Base-by-base conservation (phyloP, 768 basidiomycete species). In the Suillus tomentosus region DNA sequence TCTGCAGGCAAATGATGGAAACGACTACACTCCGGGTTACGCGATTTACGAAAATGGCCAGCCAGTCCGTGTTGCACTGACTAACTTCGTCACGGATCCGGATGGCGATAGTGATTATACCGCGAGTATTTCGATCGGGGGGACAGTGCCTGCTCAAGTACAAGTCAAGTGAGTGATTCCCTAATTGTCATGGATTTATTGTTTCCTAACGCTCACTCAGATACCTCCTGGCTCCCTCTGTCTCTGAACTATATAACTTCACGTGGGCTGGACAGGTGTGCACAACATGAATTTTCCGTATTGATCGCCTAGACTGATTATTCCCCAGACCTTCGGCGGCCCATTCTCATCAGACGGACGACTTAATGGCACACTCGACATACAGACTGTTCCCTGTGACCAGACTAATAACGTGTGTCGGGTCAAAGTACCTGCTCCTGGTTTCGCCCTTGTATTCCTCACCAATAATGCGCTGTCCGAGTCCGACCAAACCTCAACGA, bases 191-290 rank as follows among this genome's bases (percentile, higher is more conserved):
- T 22, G 7, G 17, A 10, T 27, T 24, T 51, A 43, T 56, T 66
- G 0, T 15, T 19, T 15, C 48, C 11, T 61, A 36, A 13, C 14
- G 3, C 27, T n/a, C 31, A 13, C 22, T 47, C 54, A 86, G 87
- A 69, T 91, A 88, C 69, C 79, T 90, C 34, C 64, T 69, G 0
- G 88, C 90, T 0, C 70, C 78, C 0, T 83, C 83, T 1, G 86
- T 91, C 3, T 77, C 84, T 1, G 82, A 85, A 63, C 87, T 85
- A 70, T 80, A 77, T 60, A 87, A 90, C 69, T 85, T 92, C 64
- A 88, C 85, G 0, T 94, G 92, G 91, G 92, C 89, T 3, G 86
- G 86, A 6, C 92, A 91, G 78, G 88, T 88, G 54, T 42, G 80
- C 66, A 10, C 13, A 59, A 13, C 42, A 4, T n/a, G 14, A 40